Percentiles rank a stretch among this genome's conserved stretches.
Evolutionary conservation across 352 stramenopile genomes (phyloP).

Genomic region (Globisporangium barbulae): DNA sequence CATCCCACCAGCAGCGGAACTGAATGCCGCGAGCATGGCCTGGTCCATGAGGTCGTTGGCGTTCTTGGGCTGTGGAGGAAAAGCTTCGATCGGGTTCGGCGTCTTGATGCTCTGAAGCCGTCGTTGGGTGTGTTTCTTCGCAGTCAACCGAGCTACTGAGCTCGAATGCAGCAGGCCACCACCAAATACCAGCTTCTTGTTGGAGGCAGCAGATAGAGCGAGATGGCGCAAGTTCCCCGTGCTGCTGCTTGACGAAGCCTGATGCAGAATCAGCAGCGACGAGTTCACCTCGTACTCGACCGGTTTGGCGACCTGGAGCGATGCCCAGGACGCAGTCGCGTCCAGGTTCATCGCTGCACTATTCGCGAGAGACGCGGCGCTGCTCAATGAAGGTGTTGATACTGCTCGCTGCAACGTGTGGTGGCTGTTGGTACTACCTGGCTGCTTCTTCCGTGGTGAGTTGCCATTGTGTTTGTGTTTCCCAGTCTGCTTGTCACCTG

Average conservation of each 20-base stretch:
- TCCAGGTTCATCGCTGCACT: constrained; percentile 8
- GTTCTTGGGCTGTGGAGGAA: constrained; percentile 41
- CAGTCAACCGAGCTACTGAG: constrained; percentile 10
- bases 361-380: neutral
- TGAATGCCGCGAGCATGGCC: neutral
- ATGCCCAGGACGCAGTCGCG: constrained; percentile 39
- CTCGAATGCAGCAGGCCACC: constrained; percentile 8
- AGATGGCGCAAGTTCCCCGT: constrained; percentile 26
- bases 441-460: neutral
- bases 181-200: constrained; percentile 4
- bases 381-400: constrained; percentile 6
- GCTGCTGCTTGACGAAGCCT: constrained; percentile 24
- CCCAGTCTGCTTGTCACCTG: constrained; percentile 2
- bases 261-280: constrained; percentile 49
- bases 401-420: constrained; percentile 3
- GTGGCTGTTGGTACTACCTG: neutral
- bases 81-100: constrained; percentile 34
- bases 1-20: too few species aligned
- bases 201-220: constrained; percentile 10
- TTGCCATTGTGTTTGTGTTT: neutral
- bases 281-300: constrained; percentile 63
- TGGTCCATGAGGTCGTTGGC: neutral
- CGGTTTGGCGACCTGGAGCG: constrained; percentile 39
- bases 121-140: constrained; percentile 53
- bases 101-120: constrained; percentile 53